These are phyloP conservation scores for Podaxis pistillaris DNA, from an alignment of 768 basidiomycete genomes.

Conservation along the genomic window DNA sequence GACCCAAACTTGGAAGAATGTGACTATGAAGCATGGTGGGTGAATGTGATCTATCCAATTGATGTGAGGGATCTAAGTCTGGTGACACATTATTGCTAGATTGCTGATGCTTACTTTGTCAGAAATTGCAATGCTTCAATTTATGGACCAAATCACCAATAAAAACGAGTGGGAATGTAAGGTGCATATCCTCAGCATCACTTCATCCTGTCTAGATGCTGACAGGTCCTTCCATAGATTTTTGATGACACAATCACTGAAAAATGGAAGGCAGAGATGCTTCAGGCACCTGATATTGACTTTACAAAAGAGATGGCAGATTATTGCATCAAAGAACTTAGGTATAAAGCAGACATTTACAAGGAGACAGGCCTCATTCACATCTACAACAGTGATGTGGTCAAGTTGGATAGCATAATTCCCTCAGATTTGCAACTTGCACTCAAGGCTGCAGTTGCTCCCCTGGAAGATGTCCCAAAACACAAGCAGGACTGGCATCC, in stretches of 20 bases:
- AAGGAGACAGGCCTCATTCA: slow-evolving; percentile 14
- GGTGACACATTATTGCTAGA: not conserved
- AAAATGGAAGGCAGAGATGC: slow-evolving; percentile 19
- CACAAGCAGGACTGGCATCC: slow-evolving; percentile 43
- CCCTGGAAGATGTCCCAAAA: slow-evolving; percentile 34
- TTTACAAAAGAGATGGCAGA: slow-evolving; percentile 19
- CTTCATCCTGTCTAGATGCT: not conserved
- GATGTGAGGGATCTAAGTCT: not conserved
- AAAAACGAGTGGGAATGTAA: slow-evolving; percentile 33
- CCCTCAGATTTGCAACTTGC: slow-evolving; percentile 16
- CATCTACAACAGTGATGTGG: slow-evolving; percentile 14
- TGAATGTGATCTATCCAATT: not conserved
- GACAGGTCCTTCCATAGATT: slow-evolving; percentile 9
- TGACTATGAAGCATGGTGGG: slow-evolving; percentile 8
- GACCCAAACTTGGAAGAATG: not conserved
- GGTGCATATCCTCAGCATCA: slow-evolving; percentile 14
- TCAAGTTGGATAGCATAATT: slow-evolving; percentile 30
- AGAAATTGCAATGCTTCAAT: slow-evolving; percentile 31
- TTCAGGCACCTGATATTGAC: slow-evolving; percentile 7
- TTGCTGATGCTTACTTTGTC: slow-evolving; percentile 22
- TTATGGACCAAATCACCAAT: slow-evolving; percentile 36
- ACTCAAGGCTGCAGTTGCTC: slow-evolving; percentile 21
- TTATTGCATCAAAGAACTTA: slow-evolving; percentile 20
- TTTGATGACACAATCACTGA: slow-evolving; percentile 16
- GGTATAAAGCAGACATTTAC: slow-evolving; percentile 19